Percentiles rank a stretch among this genome's conserved stretches.
Evolutionary conservation across 2,329 filamentous ascomycete species (phyloP).

Genomic region (Pseudocercospora eumusae): DNA sequence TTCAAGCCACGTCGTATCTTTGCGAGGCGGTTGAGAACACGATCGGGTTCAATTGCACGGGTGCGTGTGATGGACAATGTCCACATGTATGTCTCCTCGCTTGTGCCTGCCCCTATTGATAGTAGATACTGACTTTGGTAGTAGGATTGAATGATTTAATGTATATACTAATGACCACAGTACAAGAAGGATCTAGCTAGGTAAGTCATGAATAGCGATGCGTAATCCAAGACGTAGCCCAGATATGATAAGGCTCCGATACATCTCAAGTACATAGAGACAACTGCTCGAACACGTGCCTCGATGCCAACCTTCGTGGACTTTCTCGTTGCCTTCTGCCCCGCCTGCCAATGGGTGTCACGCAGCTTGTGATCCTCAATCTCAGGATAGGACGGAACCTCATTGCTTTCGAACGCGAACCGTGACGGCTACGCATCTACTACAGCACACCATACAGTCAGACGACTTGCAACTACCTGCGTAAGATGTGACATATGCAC

Average conservation of each 20-base stretch:
- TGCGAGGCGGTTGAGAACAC: conserved; percentile 32
- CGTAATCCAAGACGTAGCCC: not conserved
- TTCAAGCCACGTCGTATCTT: conserved; percentile 28
- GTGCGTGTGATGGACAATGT: conserved; percentile 23
- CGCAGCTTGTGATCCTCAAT: too few species aligned
- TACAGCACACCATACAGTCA: too few species aligned
- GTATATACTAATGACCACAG: not conserved
- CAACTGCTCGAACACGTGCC: too few species aligned
- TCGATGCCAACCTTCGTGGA: too few species aligned
- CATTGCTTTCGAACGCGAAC: too few species aligned
- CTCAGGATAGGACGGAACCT: too few species aligned
- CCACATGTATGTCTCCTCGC: conserved; percentile 8
- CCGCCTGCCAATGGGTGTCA: too few species aligned
- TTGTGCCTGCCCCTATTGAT: not conserved
- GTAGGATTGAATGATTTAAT: not conserved
- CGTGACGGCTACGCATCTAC: too few species aligned
- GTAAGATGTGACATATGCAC: not conserved
- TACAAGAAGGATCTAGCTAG: not conserved
- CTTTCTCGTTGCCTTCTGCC: too few species aligned
- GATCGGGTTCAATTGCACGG: conserved; percentile 33
- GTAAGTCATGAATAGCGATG: not conserved
- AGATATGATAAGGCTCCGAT: not conserved
- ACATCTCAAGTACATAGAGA: too few species aligned
- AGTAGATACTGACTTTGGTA: conserved; percentile 1
- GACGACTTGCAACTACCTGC: not conserved